Evolutionary conservation across 352 stramenopile species (phyloP), one percentile per base, ranked within the genome.

Genomic region (Elongisporangium prolatum): DNA sequence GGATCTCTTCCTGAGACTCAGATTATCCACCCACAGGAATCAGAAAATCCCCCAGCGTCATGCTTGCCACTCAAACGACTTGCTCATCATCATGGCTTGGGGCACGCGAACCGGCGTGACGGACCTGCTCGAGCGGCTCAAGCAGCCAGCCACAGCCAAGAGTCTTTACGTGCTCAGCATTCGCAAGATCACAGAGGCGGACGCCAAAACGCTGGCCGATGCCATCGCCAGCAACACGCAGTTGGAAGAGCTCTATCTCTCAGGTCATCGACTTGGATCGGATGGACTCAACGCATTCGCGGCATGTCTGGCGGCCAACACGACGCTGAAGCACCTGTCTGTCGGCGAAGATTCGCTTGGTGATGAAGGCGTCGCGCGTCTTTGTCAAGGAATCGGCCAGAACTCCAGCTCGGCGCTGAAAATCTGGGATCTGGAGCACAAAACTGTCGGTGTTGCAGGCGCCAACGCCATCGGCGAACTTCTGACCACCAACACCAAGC

Each of bases 191-290:
- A 73, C 67, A 9, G 76, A 89, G 37, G 50, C 60, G 9, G 84
- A 94, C 51, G 62, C 78, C 18, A 64, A 68, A 18, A 64, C 67
- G 18, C 70, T 94, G 38, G 82, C 80, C 3, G 56, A 60, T 5
- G 73, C 67, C 3, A 88, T 94, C 60, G 62, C 68, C 18, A 62
- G 24, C 55, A 88, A 89, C 70, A 71, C 73, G 47, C 63, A 73
- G 55, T 69, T 94, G 25, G 67, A 90, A 56, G 84, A 91, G 59
- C 72, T 94, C 24, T 94, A 90, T 55, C 53, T 92, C 54, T 92
- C 84, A 0, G 80, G 84, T 22, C 84, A 92, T 59, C n/a, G 67
- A n/a, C 63, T 94, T 25, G 73, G 74, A 17, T 51, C 52, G 0
- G 55, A 62, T 4, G 75, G 69, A 3, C 44, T 89, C 5, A 57